These are phyloP conservation scores for Globisporangium perplexum DNA, from an alignment of 352 stramenopile species.

Conservation along the genomic window DNA sequence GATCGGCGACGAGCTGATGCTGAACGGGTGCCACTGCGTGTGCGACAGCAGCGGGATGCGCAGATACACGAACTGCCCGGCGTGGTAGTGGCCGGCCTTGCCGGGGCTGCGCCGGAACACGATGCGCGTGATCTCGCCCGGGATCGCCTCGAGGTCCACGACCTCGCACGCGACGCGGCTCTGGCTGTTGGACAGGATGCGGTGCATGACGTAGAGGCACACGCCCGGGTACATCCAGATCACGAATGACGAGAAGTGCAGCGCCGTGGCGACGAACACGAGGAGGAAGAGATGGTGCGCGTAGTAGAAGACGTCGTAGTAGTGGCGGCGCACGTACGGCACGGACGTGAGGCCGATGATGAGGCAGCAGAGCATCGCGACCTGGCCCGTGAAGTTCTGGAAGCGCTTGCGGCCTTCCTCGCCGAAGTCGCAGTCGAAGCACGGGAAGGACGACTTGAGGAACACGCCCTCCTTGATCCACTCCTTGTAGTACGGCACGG, in stretches of 20 bases:
- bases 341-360: conserved; percentile 78
- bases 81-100: conserved; percentile 77
- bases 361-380: conserved; percentile 64
- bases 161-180: conserved; percentile 69
- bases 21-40: conserved; percentile 83
- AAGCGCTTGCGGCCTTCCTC: conserved; percentile 54
- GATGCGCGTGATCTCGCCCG: conserved; percentile 75
- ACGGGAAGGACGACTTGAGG: conserved; percentile 51
- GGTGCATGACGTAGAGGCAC: conserved; percentile 79
- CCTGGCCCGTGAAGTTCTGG: conserved; percentile 69
- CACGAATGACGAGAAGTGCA: conserved; percentile 80
- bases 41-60: conserved; percentile 63
- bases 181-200: conserved; percentile 65
- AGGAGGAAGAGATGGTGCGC: conserved; percentile 85
- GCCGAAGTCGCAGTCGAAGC: conserved; percentile 64
- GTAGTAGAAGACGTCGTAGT: conserved; percentile 89
- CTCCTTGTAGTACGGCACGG: conserved; percentile 63
- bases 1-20: conserved; percentile 79
- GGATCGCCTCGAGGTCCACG: conserved; percentile 77
- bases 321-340: conserved; percentile 54
- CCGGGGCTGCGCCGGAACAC: conserved; percentile 70
- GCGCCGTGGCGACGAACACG: conserved; percentile 50
- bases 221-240: conserved; percentile 82
- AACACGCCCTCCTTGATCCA: conserved; percentile 61
- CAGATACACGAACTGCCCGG: conserved; percentile 76